Percentiles rank a stretch among this genome's conserved stretches.
Evolutionary conservation across 345 rosid genomes (phyloP).

Genomic region (Camelina laxa): DNA sequence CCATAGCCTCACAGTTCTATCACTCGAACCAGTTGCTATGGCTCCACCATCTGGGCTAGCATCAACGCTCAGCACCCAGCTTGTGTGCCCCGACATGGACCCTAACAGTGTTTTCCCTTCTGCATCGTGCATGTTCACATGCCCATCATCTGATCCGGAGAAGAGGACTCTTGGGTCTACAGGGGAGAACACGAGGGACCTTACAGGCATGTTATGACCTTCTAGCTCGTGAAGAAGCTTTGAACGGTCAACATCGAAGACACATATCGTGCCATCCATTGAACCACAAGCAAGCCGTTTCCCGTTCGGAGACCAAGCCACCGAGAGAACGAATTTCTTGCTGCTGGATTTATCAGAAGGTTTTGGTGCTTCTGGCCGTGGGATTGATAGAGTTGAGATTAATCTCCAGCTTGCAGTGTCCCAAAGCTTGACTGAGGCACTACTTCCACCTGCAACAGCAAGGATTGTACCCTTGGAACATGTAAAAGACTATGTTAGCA

Average conservation of each 20-base stretch:
- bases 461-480: constrained; percentile 76
- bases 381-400: constrained; percentile 66
- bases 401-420: constrained; percentile 94
- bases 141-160: constrained; percentile 88
- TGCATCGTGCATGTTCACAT: constrained; percentile 86
- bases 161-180: constrained; percentile 73
- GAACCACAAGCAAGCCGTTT: constrained; percentile 86
- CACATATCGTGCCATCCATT: constrained; percentile 88
- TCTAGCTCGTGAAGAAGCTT: constrained; percentile 89
- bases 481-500: constrained; percentile 18
- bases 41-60: constrained; percentile 92
- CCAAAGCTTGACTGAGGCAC: constrained; percentile 95
- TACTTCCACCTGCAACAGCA: constrained; percentile 98
- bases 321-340: constrained; percentile 91
- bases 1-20: constrained; percentile 93
- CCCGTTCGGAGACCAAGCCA: constrained; percentile 93
- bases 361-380: constrained; percentile 84
- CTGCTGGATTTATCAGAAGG: constrained; percentile 80
- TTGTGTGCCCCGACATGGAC: constrained; percentile 88
- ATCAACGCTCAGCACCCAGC: constrained; percentile 95
- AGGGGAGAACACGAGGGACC: constrained; percentile 87
- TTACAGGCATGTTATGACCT: constrained; percentile 93
- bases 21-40: constrained; percentile 91
- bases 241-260: constrained; percentile 79
- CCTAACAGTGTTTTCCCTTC: constrained; percentile 76